phyloP scores from a whole-genome alignment of 305 asterid genomes.

The Solanum hybrid region DNA sequence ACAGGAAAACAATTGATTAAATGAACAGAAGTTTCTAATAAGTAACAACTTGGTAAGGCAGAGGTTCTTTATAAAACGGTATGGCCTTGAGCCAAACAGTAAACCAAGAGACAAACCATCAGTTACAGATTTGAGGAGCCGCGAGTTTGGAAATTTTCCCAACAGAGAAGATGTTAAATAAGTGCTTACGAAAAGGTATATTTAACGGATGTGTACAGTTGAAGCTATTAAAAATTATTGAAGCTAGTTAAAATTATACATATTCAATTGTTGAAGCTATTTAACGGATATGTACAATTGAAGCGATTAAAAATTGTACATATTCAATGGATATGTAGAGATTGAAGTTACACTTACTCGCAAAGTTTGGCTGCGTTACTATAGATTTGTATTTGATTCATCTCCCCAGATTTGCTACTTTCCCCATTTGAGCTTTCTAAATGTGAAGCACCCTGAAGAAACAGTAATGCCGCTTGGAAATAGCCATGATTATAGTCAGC shows the following conservation, averaged over 20 bases:
- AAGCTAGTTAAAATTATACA: background rate
- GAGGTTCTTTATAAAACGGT: background rate
- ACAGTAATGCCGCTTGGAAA: slow-evolving; percentile 77
- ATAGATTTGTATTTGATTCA: slow-evolving; percentile 57
- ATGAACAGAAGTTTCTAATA: background rate
- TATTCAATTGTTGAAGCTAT: background rate
- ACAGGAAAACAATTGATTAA: background rate
- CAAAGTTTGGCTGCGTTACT: slow-evolving; percentile 63
- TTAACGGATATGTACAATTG: background rate
- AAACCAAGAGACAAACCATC: background rate
- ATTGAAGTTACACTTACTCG: slow-evolving; percentile 45
- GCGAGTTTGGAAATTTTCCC: background rate
- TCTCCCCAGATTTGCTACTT: slow-evolving; percentile 42
- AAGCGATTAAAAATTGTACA: background rate
- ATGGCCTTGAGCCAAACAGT: background rate
- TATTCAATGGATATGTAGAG: background rate
- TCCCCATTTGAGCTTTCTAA: slow-evolving; percentile 50
- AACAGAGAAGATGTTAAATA: background rate
- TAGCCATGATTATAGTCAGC: slow-evolving; percentile 63
- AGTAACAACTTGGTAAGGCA: background rate
- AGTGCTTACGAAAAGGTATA: background rate
- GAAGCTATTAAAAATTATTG: background rate
- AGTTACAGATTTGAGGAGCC: background rate
- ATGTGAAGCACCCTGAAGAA: slow-evolving; percentile 82
- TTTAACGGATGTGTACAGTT: background rate